These are phyloP conservation scores for Endoconidiophora polonica DNA, from an alignment of 2,329 filamentous ascomycete species.

Conservation along the genomic window DNA sequence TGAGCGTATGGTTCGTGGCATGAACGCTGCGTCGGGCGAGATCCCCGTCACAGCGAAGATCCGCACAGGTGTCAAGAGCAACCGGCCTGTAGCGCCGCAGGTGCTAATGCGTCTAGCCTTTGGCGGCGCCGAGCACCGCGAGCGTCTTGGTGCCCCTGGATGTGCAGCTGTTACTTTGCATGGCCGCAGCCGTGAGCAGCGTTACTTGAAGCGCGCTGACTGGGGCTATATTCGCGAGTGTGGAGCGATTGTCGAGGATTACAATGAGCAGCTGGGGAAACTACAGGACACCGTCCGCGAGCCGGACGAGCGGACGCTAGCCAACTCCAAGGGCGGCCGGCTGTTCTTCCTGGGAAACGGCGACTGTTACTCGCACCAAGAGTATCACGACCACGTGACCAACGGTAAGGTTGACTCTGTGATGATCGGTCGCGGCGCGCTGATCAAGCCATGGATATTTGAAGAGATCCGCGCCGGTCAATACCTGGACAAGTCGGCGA, in stretches of 20 bases:
- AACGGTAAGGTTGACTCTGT: conserved; percentile 75
- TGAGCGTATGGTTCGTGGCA: conserved; percentile 86
- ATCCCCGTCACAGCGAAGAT: conserved; percentile 92
- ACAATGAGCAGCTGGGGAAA: conserved; percentile 51
- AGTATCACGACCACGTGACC: conserved; percentile 66
- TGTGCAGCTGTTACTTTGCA: conserved; percentile 93
- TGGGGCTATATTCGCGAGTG: conserved; percentile 92
- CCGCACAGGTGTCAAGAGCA: conserved; percentile 73
- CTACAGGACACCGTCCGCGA: conserved; percentile 63
- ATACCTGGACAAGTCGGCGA: conserved; percentile 85
- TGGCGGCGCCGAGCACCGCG: conserved; percentile 55
- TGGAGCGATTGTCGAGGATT: conserved; percentile 62
- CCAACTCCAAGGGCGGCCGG: conserved; percentile 47
- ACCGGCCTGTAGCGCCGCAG: conserved; percentile 61
- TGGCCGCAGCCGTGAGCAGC: conserved; percentile 81
- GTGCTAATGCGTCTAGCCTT: conserved; percentile 70
- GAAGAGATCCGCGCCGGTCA: conserved; percentile 87
- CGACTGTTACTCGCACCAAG: conserved; percentile 82
- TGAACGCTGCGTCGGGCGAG: conserved; percentile 84
- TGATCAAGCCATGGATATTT: conserved; percentile 97
- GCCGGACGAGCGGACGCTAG: conserved; percentile 55
- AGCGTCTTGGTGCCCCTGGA: conserved; percentile 57
- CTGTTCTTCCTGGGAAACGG: conserved; percentile 94
- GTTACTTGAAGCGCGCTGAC: conserved; percentile 83
- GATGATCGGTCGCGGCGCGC: conserved; percentile 89